Evolutionary conservation across 257 asterid species (phyloP), one percentile per base, ranked within the genome.

Genomic region (Sherardia arvensis): DNA sequence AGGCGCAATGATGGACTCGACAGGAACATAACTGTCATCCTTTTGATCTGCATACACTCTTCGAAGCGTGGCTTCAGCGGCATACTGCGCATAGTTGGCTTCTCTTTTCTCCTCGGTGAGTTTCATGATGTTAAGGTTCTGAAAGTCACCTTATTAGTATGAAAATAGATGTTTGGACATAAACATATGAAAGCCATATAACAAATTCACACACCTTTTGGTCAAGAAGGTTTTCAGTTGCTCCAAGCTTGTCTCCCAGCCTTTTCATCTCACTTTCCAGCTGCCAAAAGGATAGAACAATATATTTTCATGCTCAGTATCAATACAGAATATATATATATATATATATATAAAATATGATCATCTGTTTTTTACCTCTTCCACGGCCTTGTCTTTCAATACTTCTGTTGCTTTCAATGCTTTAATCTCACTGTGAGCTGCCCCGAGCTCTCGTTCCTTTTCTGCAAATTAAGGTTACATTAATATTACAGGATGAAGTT

Each of bases 1-100:
- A 51, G 98, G 96, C 58, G 96, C 88, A 71, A 86, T 80, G 78
- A 91, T 61, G 7, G 83, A 71, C 71, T 88, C 95, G 34, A 88
- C 71, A 32, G 94, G 87, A 71, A 84, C 56, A 59, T 75, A 63
- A 58, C 85, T 88, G 61, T 84, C 86, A 30, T 91, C 94, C 67
- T 86, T 88, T 56, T 88, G 90, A 70, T 78, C 67, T 61, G 87
- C 85, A 6, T 91, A 83, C 38, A 88, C 96, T 74, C 98, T 78
- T 74, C 98, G 73, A 45, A 91, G 95, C 53, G 98, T 79, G n/a
- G 88, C 81, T 78, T 91, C 96, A 47, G 95, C 95, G 53, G 96
- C 94, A 80, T 84, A 85, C 69, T 87, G 96, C 67, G 96, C 96
- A 71, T 86, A 67, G 70, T 87, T 29, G 40, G 95, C 95, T 71